A percentile compares a stretch with the other conserved stretches of the same genome.
These are phyloP conservation scores for Psilocybe cubensis DNA, from an alignment of 768 basidiomycete genomes.

Conservation along the genomic window DNA sequence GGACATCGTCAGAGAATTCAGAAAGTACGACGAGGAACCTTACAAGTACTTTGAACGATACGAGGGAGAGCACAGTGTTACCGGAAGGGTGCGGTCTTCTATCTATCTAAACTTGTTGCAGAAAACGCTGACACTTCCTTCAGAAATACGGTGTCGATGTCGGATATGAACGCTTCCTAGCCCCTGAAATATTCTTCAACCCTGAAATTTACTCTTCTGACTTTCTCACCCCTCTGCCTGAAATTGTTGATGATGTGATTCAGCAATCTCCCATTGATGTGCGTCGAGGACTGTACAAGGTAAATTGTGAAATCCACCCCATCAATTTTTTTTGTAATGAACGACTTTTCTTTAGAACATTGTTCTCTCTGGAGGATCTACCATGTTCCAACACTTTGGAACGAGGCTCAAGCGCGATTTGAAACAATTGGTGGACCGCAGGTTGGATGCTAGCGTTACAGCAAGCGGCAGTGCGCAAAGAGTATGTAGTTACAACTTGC, in stretches of 20 bases:
- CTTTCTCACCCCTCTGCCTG: constrained; percentile 94
- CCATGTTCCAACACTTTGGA: constrained; percentile 99
- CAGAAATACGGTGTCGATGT: constrained; percentile 95
- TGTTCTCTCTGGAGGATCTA: constrained; percentile 94
- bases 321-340: background rate
- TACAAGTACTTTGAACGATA: constrained; percentile 94
- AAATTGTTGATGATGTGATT: constrained; percentile 96
- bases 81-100: constrained; percentile 71
- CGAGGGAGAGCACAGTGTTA: constrained; percentile 92
- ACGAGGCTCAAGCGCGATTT: constrained; percentile 94
- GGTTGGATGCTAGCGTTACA: constrained; percentile 77
- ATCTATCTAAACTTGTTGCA: background rate
- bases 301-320: constrained; percentile 23
- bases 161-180: constrained; percentile 98
- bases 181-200: constrained; percentile 99
- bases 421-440: constrained; percentile 90
- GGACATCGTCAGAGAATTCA: constrained; percentile 98
- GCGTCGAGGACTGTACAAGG: constrained; percentile 95
- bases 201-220: constrained; percentile 98
- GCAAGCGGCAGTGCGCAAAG: constrained; percentile 77
- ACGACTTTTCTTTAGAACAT: constrained; percentile 69
- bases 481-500: constrained; percentile 46
- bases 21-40: constrained; percentile 96
- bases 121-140: background rate
- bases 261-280: constrained; percentile 97